These are phyloP conservation scores for Lactarius tabidus DNA, from an alignment of 768 basidiomycete genomes.

Conservation along the genomic window DNA sequence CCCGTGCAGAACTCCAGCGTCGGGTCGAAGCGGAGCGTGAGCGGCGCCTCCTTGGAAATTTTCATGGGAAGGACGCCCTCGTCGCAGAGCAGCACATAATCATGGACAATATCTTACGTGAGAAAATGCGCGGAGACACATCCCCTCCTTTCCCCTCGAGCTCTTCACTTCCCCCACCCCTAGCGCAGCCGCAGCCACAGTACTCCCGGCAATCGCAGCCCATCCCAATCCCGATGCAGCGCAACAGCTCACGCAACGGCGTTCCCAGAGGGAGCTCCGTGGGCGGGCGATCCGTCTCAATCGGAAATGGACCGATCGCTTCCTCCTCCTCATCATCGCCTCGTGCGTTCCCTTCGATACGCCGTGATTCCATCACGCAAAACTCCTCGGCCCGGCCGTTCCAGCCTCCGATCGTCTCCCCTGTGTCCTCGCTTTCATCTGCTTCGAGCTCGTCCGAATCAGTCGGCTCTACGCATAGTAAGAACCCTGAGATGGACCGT, in stretches of 20 bases:
- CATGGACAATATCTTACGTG: slow-evolving; percentile 14
- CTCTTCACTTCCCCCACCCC: neutral
- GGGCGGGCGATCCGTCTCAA: slow-evolving; percentile 3
- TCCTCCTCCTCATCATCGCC: slow-evolving; percentile 8
- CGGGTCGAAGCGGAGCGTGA: slow-evolving; percentile 22
- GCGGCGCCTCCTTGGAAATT: slow-evolving; percentile 16
- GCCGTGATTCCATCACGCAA: slow-evolving; percentile 14
- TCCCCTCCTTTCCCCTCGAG: neutral
- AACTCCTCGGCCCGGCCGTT: slow-evolving; percentile 1
- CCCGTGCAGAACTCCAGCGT: slow-evolving; percentile 21
- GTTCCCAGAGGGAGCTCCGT: neutral
- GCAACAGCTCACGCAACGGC: slow-evolving; percentile 11
- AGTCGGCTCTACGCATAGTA: neutral
- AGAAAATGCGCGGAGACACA: slow-evolving; percentile 6
- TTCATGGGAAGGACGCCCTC: slow-evolving; percentile 21
- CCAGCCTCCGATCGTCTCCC: slow-evolving; percentile 3
- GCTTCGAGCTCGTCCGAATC: slow-evolving; percentile 8
- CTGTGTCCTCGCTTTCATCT: slow-evolving; percentile 11
- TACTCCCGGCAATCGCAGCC: slow-evolving; percentile 12
- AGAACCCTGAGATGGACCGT: neutral
- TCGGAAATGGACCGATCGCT: neutral
- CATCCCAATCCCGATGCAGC: slow-evolving; percentile 19
- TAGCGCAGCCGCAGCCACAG: neutral
- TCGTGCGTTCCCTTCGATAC: slow-evolving; percentile 9
- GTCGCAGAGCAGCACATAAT: slow-evolving; percentile 19